phyloP scores from a whole-genome alignment of 768 basidiomycete species.

The Plicaturopsis crispa region DNA sequence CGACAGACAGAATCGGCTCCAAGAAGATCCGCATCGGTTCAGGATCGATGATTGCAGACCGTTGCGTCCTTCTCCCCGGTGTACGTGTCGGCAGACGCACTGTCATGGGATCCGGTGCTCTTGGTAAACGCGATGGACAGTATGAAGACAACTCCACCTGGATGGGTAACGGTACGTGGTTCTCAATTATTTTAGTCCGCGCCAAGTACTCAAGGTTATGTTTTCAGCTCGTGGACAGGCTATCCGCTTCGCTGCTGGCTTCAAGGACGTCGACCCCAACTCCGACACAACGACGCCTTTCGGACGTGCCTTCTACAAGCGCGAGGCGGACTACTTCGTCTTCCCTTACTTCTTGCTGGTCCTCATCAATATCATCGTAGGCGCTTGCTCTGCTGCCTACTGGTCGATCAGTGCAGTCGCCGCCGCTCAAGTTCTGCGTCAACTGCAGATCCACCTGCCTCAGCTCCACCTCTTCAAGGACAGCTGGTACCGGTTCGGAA shows the following conservation, averaged over 20 bases:
- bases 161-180: slow-evolving; percentile 34
- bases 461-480: slow-evolving; percentile 25
- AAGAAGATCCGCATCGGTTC: slow-evolving; percentile 30
- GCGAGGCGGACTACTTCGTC: slow-evolving; percentile 31
- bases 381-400: slow-evolving; percentile 28
- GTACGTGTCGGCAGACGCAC: slow-evolving; percentile 29
- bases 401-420: slow-evolving; percentile 34
- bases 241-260: slow-evolving; percentile 23
- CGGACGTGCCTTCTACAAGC: slow-evolving; percentile 33
- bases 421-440: slow-evolving; percentile 29
- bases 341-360: slow-evolving; percentile 30
- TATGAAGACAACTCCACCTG: slow-evolving; percentile 38
- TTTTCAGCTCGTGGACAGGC: slow-evolving; percentile 30
- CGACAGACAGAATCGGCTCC: slow-evolving; percentile 33
- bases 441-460: slow-evolving; percentile 22
- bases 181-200: background rate
- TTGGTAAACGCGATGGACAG: slow-evolving; percentile 30
- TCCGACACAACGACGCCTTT: slow-evolving; percentile 30
- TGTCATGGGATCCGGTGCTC: slow-evolving; percentile 41
- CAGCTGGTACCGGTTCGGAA: slow-evolving; percentile 30
- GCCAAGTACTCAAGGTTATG: background rate
- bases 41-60: slow-evolving; percentile 46
- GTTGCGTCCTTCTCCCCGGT: slow-evolving; percentile 37
- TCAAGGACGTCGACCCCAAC: slow-evolving; percentile 16
- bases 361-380: slow-evolving; percentile 28